A percentile compares a stretch with the other conserved stretches of the same genome.
Evolutionary conservation across 371 early-diverging fungal species (phyloP).

Genomic region (Sporodiniella umbellata): DNA sequence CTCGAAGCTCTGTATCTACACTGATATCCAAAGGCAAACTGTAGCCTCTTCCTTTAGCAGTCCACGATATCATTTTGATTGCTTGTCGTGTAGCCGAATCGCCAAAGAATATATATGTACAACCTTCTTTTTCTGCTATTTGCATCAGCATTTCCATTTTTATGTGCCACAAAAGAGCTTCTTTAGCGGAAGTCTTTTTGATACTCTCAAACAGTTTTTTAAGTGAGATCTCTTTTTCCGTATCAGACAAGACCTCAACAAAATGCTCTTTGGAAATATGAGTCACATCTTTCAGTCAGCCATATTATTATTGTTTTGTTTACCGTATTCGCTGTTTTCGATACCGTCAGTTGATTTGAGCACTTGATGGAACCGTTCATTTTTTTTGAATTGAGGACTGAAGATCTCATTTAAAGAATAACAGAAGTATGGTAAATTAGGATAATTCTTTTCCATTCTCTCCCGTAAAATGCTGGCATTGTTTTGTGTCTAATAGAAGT

Average conservation of each 20-base stretch:
- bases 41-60: conserved; percentile 84
- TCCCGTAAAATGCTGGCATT: conserved; percentile 23
- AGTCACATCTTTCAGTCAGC: too few species aligned
- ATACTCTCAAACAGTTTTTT: conserved; percentile 30
- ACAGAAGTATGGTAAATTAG: conserved; percentile 22
- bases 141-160: conserved; percentile 54
- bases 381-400: conserved; percentile 19
- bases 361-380: conserved; percentile 12
- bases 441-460: conserved; percentile 30
- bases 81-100: conserved; percentile 82
- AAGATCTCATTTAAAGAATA: conserved; percentile 33
- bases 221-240: conserved; percentile 13
- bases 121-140: conserved; percentile 45
- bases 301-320: neutral
- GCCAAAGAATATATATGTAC: conserved; percentile 70
- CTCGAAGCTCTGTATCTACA: conserved; percentile 47
- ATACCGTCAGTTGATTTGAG: conserved; percentile 22
- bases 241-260: conserved; percentile 6
- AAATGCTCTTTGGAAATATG: conserved; percentile 24
- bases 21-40: conserved; percentile 77
- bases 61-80: conserved; percentile 72
- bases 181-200: conserved; percentile 53
- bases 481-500: neutral
- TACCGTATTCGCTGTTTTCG: conserved; percentile 27
- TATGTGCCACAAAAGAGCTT: conserved; percentile 57